Conservation (phyloP, 208 protist genomes). For the Novymonas esmeraldas region DNA sequence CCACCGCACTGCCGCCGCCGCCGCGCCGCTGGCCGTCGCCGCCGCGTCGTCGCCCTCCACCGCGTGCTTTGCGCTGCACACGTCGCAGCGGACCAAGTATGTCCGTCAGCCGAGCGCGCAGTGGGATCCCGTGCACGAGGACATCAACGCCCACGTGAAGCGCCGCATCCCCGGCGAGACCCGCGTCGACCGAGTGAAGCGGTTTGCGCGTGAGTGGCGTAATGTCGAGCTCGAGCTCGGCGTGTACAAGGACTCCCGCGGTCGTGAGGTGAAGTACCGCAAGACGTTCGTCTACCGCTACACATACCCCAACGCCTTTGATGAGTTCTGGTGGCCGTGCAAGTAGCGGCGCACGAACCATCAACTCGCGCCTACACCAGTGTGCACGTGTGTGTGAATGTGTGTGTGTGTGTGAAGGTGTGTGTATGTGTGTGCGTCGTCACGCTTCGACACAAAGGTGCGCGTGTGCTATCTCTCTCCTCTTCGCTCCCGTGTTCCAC, state of each 20-base stretch:
- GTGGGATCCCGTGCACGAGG: slow-evolving; percentile 89
- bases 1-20: no score
- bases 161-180: slow-evolving; percentile 91
- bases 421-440: background rate
- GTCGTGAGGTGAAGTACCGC: slow-evolving; percentile 89
- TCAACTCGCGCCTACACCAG: no score
- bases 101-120: slow-evolving; percentile 80
- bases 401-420: slow-evolving; percentile 1
- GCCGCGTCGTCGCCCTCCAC: slow-evolving; percentile 4
- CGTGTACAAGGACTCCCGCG: slow-evolving; percentile 87
- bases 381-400: slow-evolving; percentile 1
- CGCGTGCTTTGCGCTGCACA: slow-evolving; percentile 22
- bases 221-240: slow-evolving; percentile 90
- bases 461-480: no score
- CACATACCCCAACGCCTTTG: slow-evolving; percentile 91
- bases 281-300: slow-evolving; percentile 93
- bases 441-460: no score
- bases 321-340: slow-evolving; percentile 92
- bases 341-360: slow-evolving; percentile 45
- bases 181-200: slow-evolving; percentile 84
- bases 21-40: slow-evolving; percentile 14
- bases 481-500: no score
- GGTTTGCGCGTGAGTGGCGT: slow-evolving; percentile 90
- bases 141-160: slow-evolving; percentile 92
- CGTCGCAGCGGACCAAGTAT: slow-evolving; percentile 68